Evolutionary conservation across 768 basidiomycete species (phyloP).

Genomic region (Nevesoporus exiguus): DNA sequence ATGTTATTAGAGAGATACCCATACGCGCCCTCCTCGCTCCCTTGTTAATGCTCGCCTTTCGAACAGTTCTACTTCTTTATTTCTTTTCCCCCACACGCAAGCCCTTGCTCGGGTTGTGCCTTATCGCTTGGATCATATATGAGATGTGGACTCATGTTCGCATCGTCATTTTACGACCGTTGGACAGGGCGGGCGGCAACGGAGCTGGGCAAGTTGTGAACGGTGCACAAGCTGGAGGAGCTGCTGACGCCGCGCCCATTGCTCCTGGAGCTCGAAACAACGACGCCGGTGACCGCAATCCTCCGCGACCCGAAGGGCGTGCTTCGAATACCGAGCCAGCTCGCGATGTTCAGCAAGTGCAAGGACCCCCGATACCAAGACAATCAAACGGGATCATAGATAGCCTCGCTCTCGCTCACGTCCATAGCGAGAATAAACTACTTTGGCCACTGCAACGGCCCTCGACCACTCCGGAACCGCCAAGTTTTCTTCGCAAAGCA

Average conservation of each 20-base stretch:
- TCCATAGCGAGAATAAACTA: constrained; percentile 52
- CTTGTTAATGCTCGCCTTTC: constrained; percentile 61
- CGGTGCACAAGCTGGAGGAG: constrained; percentile 17
- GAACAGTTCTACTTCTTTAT: constrained; percentile 66
- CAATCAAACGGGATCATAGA: constrained; percentile 42
- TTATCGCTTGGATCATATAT: constrained; percentile 68
- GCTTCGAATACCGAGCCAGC: constrained; percentile 15
- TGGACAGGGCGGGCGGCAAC: constrained; percentile 31
- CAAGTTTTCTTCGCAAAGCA: constrained; percentile 47
- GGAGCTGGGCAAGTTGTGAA: constrained; percentile 21
- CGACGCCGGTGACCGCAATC: constrained; percentile 16
- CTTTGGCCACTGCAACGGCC: constrained; percentile 35
- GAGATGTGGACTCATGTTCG: constrained; percentile 74
- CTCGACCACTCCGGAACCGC: constrained; percentile 33
- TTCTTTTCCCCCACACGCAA: constrained; percentile 75
- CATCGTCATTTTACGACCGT: constrained; percentile 38
- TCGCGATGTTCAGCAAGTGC: constrained; percentile 18
- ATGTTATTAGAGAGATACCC: constrained; percentile 51
- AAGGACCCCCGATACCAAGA: constrained; percentile 29
- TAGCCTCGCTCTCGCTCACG: constrained; percentile 53
- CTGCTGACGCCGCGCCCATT: constrained; percentile 23
- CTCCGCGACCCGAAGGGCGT: constrained; percentile 12
- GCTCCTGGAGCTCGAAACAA: constrained; percentile 18
- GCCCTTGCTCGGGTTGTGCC: constrained; percentile 62
- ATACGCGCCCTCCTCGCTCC: constrained; percentile 68